phyloP scores from a whole-genome alignment of 306 rosid genomes.

The Castanea crenata region DNA sequence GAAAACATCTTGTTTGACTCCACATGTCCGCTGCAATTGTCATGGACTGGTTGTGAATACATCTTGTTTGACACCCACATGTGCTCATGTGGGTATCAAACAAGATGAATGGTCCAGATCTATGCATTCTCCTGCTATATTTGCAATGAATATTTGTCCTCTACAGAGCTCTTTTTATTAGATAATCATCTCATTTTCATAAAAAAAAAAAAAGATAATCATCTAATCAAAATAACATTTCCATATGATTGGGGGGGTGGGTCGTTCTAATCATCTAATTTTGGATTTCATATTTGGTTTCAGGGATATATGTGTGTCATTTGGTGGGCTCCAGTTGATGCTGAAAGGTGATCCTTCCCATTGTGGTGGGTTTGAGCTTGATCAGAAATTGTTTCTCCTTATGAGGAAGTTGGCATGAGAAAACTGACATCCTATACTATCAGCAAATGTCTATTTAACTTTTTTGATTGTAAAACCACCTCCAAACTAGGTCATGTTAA shows the following conservation, averaged over 20 bases:
- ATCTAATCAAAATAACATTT: background rate
- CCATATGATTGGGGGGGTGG: too few relatives aligned
- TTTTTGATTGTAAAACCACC: background rate
- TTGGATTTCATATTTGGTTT: constrained; percentile 13
- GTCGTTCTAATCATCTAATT: background rate
- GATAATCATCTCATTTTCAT: too few relatives aligned
- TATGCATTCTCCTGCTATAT: background rate
- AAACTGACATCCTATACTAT: background rate
- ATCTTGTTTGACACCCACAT: background rate
- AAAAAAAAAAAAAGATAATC: background rate
- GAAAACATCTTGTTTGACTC: background rate
- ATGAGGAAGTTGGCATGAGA: constrained; percentile 50
- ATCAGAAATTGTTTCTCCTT: constrained; percentile 72
- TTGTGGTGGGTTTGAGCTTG: constrained; percentile 53
- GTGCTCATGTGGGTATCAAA: background rate
- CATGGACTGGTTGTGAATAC: background rate
- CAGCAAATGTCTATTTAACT: background rate
- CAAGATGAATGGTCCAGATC: background rate
- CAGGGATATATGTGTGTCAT: constrained; percentile 79
- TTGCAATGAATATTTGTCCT: background rate
- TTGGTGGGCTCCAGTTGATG: constrained; percentile 90
- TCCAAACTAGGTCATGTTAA: background rate
- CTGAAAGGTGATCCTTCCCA: constrained; percentile 63
- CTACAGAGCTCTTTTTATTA: background rate
- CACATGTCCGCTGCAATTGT: background rate